Evolutionary conservation across 2,329 filamentous ascomycete species (phyloP).

Genomic region (Niveomyces coronatus): DNA sequence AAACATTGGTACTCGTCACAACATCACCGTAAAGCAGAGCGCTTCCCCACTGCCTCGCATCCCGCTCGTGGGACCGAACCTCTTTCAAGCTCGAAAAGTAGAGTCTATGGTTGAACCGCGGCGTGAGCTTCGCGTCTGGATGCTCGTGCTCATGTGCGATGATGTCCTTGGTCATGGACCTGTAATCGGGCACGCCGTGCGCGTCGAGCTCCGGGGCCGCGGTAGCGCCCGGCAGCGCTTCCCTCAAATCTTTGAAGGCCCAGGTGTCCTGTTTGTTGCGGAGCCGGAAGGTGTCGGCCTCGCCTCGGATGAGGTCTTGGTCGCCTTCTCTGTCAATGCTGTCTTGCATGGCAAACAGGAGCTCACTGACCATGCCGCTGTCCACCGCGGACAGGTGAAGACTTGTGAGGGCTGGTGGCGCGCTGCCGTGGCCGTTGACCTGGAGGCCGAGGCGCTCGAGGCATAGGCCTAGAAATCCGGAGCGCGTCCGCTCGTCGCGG

Average conservation of each 20-base stretch:
- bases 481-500: slow-evolving; percentile 58
- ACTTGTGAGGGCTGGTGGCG: slow-evolving; percentile 68
- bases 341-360: slow-evolving; percentile 57
- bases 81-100: slow-evolving; percentile 63
- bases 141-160: slow-evolving; percentile 58
- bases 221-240: slow-evolving; percentile 33
- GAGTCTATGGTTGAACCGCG: slow-evolving; percentile 73
- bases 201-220: slow-evolving; percentile 20
- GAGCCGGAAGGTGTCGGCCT: slow-evolving; percentile 74
- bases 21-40: slow-evolving; percentile 81
- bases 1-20: slow-evolving; percentile 85
- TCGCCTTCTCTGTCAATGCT: slow-evolving; percentile 56
- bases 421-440: slow-evolving; percentile 57
- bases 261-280: slow-evolving; percentile 54
- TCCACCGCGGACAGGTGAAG: slow-evolving; percentile 70
- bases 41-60: slow-evolving; percentile 61
- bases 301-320: slow-evolving; percentile 64
- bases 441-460: slow-evolving; percentile 73
- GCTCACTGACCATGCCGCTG: slow-evolving; percentile 52
- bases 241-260: slow-evolving; percentile 44
- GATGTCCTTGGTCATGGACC: slow-evolving; percentile 60
- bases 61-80: slow-evolving; percentile 49
- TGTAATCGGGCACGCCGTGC: slow-evolving; percentile 64
- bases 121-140: slow-evolving; percentile 64
- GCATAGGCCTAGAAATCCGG: slow-evolving; percentile 68